Evolutionary conservation across 2,329 filamentous ascomycete genomes (phyloP), one percentile per base, ranked within the genome.

Genomic region (Karstenula rhodostoma): DNA sequence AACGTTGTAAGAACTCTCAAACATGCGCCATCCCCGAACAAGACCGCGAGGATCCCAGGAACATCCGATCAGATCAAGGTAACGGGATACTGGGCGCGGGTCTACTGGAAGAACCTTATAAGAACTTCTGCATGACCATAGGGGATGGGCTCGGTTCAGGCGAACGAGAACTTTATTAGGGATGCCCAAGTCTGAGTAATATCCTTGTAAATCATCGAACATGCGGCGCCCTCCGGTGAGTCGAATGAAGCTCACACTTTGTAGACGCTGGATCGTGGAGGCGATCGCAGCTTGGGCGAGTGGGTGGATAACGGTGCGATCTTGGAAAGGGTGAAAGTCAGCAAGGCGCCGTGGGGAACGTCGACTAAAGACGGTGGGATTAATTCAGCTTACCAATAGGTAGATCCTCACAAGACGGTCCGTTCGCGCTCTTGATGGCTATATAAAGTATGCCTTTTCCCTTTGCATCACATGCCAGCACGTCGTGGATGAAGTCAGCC

Each of bases 21-120:
- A 43, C 52, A n/a, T 58, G 35, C 48, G 60, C 57, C 60, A 62
- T 47, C 53, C 60, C n/a, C 48, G 48, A 13, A 62, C 57, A 17
- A 59, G 48, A n/a, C 52, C 43, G 7, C 52, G 43, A 9, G 52
- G 60, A 17, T 59, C 32, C 27, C 42, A 50, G 40, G 25, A 42
- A 6, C 51, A 54, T 25, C 50, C 33, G n/a, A 57, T 49, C 48
- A 55, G 29, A 35, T 61, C 54, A 13, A 61, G 32, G 37, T 61
- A 55, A 22, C 33, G 49, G 40, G 60, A 62, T 2, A 59, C 23
- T 32, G 46, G 48, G 35, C 53, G 56, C 22, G 57, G 60, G 27
- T 62, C 57, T 12, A 22, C 33, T 29, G 56, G 35, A 44, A 59
- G 25, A 4, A 51, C 32, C 17, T 48, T 57, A 50, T 62, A 62